Evolutionary conservation across 495 filamentous ascomycete species (phyloP).

Genomic region (Xylaria bambusicola): DNA sequence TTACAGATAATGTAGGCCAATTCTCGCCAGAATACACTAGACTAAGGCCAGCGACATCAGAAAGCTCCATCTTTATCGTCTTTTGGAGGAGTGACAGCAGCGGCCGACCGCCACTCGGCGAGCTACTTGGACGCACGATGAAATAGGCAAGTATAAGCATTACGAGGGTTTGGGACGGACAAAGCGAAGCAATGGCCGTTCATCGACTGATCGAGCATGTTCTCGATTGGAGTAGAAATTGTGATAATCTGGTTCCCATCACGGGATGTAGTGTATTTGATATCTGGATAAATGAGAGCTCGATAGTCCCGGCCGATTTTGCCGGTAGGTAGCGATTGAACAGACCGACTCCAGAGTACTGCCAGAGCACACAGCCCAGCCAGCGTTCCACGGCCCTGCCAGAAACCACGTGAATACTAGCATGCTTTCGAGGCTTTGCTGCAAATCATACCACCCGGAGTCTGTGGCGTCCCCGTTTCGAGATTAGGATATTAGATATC

Average conservation of each 20-base stretch:
- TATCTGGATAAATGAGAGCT: constrained; percentile 13
- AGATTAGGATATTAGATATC: too few species aligned
- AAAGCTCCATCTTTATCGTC: too few species aligned
- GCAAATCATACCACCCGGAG: not conserved
- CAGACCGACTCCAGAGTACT: not conserved
- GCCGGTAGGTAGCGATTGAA: constrained; percentile 11
- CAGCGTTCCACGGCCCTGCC: too few species aligned
- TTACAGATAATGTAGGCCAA: too few species aligned
- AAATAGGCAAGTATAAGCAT: not conserved
- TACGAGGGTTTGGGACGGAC: not conserved
- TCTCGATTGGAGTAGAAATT: constrained; percentile 15
- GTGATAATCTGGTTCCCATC: constrained; percentile 7
- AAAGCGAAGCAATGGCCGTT: not conserved
- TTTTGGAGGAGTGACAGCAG: not conserved
- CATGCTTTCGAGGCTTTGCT: not conserved
- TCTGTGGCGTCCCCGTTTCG: too few species aligned
- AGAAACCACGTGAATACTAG: too few species aligned
- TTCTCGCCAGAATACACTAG: too few species aligned
- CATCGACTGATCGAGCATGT: constrained; percentile 1
- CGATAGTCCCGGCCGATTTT: constrained; percentile 15
- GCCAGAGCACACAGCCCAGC: not conserved
- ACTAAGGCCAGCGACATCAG: too few species aligned
- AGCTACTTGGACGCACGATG: not conserved
- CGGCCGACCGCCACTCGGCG: not conserved
- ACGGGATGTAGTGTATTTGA: constrained; percentile 13